These are phyloP conservation scores for Tuctoria greenei DNA, from an alignment of 176 grass and related monocot genomes.

Conservation along the genomic window DNA sequence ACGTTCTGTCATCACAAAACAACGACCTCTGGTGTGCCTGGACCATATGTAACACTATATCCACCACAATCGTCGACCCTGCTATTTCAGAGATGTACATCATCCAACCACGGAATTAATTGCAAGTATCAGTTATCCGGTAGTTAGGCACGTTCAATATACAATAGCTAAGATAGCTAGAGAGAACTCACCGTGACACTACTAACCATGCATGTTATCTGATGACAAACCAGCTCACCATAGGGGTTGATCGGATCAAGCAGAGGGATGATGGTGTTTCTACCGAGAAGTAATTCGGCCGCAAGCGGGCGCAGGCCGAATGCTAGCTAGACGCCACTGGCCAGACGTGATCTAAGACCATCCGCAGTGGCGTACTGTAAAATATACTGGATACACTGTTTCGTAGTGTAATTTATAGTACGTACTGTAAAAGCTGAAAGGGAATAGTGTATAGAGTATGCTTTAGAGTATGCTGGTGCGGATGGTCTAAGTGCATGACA, in stretches of 20 bases:
- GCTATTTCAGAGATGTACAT: conserved; percentile 30
- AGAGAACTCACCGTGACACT: background rate
- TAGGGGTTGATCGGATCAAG: too few species aligned
- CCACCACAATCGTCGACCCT: background rate
- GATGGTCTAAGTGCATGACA: background rate
- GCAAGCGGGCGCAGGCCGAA: too few species aligned
- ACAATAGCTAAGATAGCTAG: background rate
- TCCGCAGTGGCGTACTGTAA: too few species aligned
- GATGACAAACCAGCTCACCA: background rate
- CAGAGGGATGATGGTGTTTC: background rate
- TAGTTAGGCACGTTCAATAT: background rate
- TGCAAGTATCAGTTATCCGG: conserved; percentile 8
- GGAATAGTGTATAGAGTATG: too few species aligned
- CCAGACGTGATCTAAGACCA: too few species aligned
- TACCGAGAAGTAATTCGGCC: background rate
- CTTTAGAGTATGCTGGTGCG: too few species aligned
- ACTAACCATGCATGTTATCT: background rate
- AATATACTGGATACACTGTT: too few species aligned
- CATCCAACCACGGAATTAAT: conserved; percentile 31
- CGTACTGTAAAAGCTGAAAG: too few species aligned
- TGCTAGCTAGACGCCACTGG: too few species aligned
- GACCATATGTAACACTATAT: background rate
- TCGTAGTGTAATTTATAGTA: too few species aligned
- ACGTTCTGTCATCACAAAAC: background rate
- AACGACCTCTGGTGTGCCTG: background rate